These are phyloP conservation scores for Tricholomella constricta DNA, from an alignment of 768 basidiomycete species.

Conservation along the genomic window DNA sequence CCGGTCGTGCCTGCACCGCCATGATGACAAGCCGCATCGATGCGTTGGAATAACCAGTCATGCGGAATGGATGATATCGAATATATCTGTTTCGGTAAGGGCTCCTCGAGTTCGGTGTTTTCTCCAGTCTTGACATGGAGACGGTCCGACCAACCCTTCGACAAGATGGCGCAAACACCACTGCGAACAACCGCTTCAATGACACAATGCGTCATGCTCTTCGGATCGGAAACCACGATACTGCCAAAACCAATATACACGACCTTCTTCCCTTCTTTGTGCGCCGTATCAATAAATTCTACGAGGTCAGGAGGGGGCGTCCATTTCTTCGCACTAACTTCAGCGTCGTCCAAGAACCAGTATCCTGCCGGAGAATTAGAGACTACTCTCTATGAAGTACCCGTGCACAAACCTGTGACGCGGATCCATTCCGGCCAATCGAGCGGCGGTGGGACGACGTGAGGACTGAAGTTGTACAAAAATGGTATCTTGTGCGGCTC, in stretches of 20 bases:
- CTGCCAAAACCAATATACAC: slow-evolving; percentile 99
- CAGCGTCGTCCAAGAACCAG: slow-evolving; percentile 95
- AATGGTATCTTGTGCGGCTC: slow-evolving; percentile 98
- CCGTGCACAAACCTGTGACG: slow-evolving; percentile 63
- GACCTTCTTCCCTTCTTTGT: slow-evolving; percentile 76
- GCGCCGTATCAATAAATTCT: slow-evolving; percentile 81
- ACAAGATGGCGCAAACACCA: slow-evolving; percentile 89
- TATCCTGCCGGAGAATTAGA: slow-evolving; percentile 62
- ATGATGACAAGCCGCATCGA: slow-evolving; percentile 98
- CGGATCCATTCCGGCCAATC: slow-evolving; percentile 99
- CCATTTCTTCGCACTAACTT: slow-evolving; percentile 90
- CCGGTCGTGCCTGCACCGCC: slow-evolving; percentile 97
- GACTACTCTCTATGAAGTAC: not conserved
- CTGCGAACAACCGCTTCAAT: slow-evolving; percentile 85
- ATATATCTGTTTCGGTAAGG: slow-evolving; percentile 79
- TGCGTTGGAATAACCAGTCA: slow-evolving; percentile 92
- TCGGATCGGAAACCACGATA: slow-evolving; percentile 95
- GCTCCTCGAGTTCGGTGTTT: slow-evolving; percentile 62
- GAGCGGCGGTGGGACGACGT: slow-evolving; percentile 86
- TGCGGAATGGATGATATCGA: slow-evolving; percentile 86
- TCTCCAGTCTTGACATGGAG: slow-evolving; percentile 67
- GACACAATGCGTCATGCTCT: slow-evolving; percentile 87
- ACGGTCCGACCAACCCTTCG: slow-evolving; percentile 98
- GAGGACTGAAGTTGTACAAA: slow-evolving; percentile 95
- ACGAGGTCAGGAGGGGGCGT: slow-evolving; percentile 78